Base-by-base conservation (phyloP, 108 stramenopile species). In the Fistulifera solaris region DNA sequence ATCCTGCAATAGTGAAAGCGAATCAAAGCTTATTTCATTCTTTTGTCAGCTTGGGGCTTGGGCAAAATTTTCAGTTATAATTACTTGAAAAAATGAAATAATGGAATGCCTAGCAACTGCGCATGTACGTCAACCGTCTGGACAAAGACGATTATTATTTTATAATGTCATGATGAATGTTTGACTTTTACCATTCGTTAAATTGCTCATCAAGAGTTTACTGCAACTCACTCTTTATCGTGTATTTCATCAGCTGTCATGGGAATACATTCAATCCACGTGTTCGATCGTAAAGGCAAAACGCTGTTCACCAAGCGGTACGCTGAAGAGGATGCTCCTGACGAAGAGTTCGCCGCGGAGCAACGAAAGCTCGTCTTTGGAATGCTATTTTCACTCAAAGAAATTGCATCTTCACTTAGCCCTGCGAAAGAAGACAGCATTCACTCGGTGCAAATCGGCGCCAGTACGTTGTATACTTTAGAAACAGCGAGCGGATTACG, bases 311-410 rank as follows among this genome's bases (percentile, higher is more conserved):
- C 87, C 2, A 93, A 93, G 56, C 59, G 79, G 14, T 93, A 88
- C 67, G 54, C 76, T 42, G 44, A 55, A 26, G 45, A 28, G 0
- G 55, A 49, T 11, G 59, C 17, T n/a, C 59, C 67, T 47, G 43
- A 38, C 21, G 70, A 61, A 16, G 56, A 66, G 28, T 39, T 13
- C 13, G 67, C 55, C 54, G 67, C 83, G 10, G 91, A 93, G 59
- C 83, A 88, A 61, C 77, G 85, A 26, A 93, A 93, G 52, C 73
- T 93, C 11, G 76, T 93, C 56, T 93, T 89, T 81, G 91, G 91
- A 14, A 93, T 93, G 91, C 46, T 93, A 5, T 89, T 85, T 65
- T 86, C 84, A 39, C 67, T 93, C 3, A 62, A 81, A 21, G 91
- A 93, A 57, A 55, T 93, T 10, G 73, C 78, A 13, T 73, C 81